phyloP scores from a whole-genome alignment of 148 eudicot genomes.

The Simmondsia chinensis region DNA sequence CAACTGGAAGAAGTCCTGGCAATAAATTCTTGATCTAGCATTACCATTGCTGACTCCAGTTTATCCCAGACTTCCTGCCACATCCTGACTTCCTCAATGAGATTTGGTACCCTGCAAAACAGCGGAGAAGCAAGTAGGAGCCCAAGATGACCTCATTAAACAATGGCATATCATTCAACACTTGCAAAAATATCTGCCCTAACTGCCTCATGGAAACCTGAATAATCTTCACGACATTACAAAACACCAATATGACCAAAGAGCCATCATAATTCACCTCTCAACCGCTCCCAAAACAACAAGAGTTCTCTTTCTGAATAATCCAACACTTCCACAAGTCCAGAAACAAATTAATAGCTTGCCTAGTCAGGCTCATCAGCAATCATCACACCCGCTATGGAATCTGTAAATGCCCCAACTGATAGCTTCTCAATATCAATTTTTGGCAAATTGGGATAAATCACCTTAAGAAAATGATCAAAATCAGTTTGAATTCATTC shows the following conservation, averaged over 20 bases:
- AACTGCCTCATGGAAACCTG: conserved; percentile 81
- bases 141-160: conserved; percentile 78
- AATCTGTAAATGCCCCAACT: conserved; percentile 62
- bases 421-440: conserved; percentile 16
- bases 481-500: too few species aligned
- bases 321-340: conserved; percentile 75
- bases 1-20: conserved; percentile 71
- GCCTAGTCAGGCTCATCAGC: conserved; percentile 70
- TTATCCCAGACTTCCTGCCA: conserved; percentile 79
- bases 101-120: conserved; percentile 85
- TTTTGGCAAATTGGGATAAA: too few species aligned
- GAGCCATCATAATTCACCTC: conserved; percentile 26
- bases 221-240: conserved; percentile 77
- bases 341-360: conserved; percentile 57
- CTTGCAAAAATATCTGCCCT: conserved; percentile 92
- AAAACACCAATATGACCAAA: conserved; percentile 49
- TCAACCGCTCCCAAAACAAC: conserved; percentile 13
- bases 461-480: too few species aligned
- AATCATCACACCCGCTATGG: conserved; percentile 73
- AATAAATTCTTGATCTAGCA: conserved; percentile 57
- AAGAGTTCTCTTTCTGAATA: conserved; percentile 49
- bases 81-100: conserved; percentile 78
- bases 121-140: conserved; percentile 90
- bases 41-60: conserved; percentile 60
- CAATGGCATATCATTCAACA: conserved; percentile 80